These are phyloP conservation scores for Tolypocladium amazonense DNA, from an alignment of 2,329 filamentous ascomycete species.

Conservation along the genomic window DNA sequence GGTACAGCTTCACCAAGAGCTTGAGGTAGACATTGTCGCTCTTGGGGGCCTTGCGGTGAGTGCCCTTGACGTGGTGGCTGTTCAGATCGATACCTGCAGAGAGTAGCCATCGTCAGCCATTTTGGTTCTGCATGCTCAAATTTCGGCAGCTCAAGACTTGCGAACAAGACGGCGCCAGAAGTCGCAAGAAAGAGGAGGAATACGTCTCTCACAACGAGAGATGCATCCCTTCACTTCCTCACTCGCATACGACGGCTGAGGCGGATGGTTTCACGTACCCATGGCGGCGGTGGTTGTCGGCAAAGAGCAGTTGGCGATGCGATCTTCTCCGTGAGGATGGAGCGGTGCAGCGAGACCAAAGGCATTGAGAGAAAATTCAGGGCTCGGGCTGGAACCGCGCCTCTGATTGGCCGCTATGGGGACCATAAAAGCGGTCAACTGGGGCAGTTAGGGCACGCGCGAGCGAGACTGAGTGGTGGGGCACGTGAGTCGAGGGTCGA, in stretches of 20 bases:
- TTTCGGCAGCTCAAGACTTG: slow-evolving; percentile 17
- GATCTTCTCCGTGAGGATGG: slow-evolving; percentile 21
- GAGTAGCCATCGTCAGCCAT: slow-evolving; percentile 49
- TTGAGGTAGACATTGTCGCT: slow-evolving; percentile 97
- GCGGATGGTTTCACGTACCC: slow-evolving; percentile 41
- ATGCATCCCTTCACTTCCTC: slow-evolving; percentile 16
- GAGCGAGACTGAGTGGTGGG: background rate
- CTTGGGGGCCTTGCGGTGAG: slow-evolving; percentile 91
- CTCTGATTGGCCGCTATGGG: slow-evolving; percentile 5
- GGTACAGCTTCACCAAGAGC: slow-evolving; percentile 96
- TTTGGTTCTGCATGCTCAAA: slow-evolving; percentile 54
- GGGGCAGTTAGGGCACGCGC: slow-evolving; percentile 34
- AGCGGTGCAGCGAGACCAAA: slow-evolving; percentile 15
- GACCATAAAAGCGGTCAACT: slow-evolving; percentile 24
- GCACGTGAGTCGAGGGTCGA: background rate
- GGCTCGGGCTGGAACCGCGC: slow-evolving; percentile 11
- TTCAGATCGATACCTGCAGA: slow-evolving; percentile 61
- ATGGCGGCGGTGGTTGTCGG: slow-evolving; percentile 39
- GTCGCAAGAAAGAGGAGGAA: slow-evolving; percentile 1
- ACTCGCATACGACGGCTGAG: slow-evolving; percentile 40
- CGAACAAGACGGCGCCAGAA: slow-evolving; percentile 7
- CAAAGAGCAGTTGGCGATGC: slow-evolving; percentile 30
- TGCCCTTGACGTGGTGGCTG: slow-evolving; percentile 57
- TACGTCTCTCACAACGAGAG: background rate
- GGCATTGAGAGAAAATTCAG: slow-evolving; percentile 17